These are phyloP conservation scores for Macrocybe gigantea DNA, from an alignment of 768 basidiomycete genomes.

Conservation along the genomic window DNA sequence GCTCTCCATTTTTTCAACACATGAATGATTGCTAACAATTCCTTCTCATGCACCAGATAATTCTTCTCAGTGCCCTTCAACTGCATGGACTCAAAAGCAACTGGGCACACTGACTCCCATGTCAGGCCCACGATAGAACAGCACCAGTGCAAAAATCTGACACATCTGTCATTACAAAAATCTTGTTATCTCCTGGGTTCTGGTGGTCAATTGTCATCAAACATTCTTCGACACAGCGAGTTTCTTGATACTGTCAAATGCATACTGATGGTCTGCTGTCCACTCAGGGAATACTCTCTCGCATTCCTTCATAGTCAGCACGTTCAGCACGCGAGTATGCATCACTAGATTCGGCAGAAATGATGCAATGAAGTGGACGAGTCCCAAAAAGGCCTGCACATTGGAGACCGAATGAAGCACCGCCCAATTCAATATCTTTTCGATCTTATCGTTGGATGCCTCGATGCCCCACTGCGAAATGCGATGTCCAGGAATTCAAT, in stretches of 20 bases:
- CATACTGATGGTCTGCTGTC: conserved; percentile 8
- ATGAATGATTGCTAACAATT: conserved; percentile 24
- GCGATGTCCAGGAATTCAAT: no score
- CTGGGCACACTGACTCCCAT: conserved; percentile 21
- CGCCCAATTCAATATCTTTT: conserved; percentile 8
- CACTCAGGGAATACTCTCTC: no score
- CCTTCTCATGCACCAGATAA: conserved; percentile 27
- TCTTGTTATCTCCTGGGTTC: conserved; percentile 18
- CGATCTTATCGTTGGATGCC: not conserved
- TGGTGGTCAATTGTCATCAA: conserved; percentile 26
- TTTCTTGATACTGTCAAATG: conserved; percentile 22
- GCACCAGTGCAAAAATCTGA: conserved; percentile 21
- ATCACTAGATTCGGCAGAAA: conserved; percentile 18
- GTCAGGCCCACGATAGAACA: conserved; percentile 15
- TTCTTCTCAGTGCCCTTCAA: conserved; percentile 16
- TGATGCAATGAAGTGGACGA: conserved; percentile 12
- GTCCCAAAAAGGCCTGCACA: conserved; percentile 19
- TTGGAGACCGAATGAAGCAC: conserved; percentile 6
- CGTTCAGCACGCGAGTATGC: not conserved
- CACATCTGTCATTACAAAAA: conserved; percentile 25
- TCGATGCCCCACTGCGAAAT: not conserved
- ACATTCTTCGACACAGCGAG: conserved; percentile 18
- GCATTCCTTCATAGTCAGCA: not conserved
- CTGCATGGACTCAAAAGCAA: conserved; percentile 16
- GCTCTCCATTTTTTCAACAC: conserved; percentile 17